Conservation (phyloP, 495 filamentous ascomycete species). For the Poronia punctata region DNA sequence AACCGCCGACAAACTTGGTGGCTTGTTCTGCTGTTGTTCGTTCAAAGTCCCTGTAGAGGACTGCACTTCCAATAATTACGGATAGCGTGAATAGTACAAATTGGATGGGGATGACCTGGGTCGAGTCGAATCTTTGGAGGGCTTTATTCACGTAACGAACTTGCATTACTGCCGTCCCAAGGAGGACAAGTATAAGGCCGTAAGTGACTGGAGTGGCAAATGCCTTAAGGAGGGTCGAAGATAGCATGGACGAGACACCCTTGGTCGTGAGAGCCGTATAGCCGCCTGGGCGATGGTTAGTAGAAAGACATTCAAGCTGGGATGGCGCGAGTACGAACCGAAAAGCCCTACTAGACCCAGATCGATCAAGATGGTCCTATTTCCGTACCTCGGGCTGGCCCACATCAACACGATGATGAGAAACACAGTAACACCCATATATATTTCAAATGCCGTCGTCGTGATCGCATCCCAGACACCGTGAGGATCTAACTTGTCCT, state of each 20-base stretch:
- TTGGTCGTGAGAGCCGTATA: slow-evolving; percentile 96
- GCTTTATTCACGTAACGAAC: slow-evolving; percentile 95
- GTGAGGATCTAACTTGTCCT: slow-evolving; percentile 83
- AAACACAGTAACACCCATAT: slow-evolving; percentile 65
- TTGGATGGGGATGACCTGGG: slow-evolving; percentile 93
- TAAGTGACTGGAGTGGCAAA: slow-evolving; percentile 92
- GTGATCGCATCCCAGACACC: slow-evolving; percentile 88
- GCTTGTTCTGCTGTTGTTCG: slow-evolving; percentile 61
- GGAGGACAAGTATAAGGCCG: slow-evolving; percentile 65
- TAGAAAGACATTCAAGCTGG: neutral
- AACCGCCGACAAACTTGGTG: slow-evolving; percentile 81
- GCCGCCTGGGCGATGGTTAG: slow-evolving; percentile 55
- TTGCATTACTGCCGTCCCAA: slow-evolving; percentile 84
- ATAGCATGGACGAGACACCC: slow-evolving; percentile 89
- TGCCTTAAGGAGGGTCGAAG: slow-evolving; percentile 75
- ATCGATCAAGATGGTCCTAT: slow-evolving; percentile 83
- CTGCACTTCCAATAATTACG: slow-evolving; percentile 87
- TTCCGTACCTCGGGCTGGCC: slow-evolving; percentile 74
- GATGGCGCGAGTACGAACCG: slow-evolving; percentile 47
- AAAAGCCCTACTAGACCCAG: slow-evolving; percentile 87
- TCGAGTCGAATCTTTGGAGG: slow-evolving; percentile 89
- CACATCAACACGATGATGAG: slow-evolving; percentile 72
- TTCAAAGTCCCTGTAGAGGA: slow-evolving; percentile 92
- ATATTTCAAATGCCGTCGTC: slow-evolving; percentile 83
- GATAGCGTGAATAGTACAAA: slow-evolving; percentile 95